Base-by-base conservation (phyloP, 176 grass and related monocot genomes). In the Alopecurus myosuroides region DNA sequence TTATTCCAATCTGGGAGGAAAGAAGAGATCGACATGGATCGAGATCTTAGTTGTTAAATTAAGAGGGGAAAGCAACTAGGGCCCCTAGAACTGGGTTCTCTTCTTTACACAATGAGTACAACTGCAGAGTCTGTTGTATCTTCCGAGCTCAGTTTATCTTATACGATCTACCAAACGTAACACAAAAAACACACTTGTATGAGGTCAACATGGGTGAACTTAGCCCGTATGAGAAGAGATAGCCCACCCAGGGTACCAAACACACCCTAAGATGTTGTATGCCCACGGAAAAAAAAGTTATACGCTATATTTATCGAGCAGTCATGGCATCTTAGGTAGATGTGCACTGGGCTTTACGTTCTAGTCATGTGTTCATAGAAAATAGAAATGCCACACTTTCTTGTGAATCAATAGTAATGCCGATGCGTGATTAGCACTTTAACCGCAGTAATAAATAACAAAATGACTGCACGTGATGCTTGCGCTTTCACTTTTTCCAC, bases 11-110 rank as follows among this genome's bases (percentile, higher is more conserved):
- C 22, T 51, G 20, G 7, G 42, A 13, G 42, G 42, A 41, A 55
- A 34, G 85, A 76, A 80, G 58, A 70, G 69, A 86, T 90, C 11
- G 70, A 72, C 63, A 82, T 34, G 64, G 72, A 84, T 76, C 20
- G 7, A 62, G 76, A 84, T 66, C 76, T 80, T 80, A 84, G 69
- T 70, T 80, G 85, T 79, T 84, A 76, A 84, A 79, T 52, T 82
- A 82, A 61, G 84, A 74, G 5, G 19, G 29, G 20, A 84, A 80
- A 84, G 85, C 76, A 84, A 9, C 23, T 18, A n/a, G 7, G 5
- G 26, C 5, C 12, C 30, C 26, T 44, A 58, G 9, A 28, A 14
- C 55, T 68, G 37, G 65, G 45, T 79, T 82, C 17, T 74, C 45
- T 66, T 12, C 76, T 74, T 67, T 84, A 85, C 76, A 79, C 20